Evolutionary conservation across 768 basidiomycete genomes (phyloP), one percentile per base, ranked within the genome.

Genomic region (Tephrocybe sp.): DNA sequence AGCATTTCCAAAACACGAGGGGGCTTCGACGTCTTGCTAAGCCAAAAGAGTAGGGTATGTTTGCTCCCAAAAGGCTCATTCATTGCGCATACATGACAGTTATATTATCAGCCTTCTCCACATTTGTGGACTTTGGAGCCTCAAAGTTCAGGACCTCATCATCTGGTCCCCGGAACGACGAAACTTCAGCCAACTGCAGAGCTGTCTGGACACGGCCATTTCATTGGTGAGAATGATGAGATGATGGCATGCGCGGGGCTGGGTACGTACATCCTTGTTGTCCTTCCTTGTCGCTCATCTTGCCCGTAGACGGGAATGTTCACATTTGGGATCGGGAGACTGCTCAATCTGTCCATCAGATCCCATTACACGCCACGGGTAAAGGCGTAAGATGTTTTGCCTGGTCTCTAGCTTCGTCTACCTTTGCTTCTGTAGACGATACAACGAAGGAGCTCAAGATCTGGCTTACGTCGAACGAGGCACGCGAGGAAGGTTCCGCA

Each of bases 331-430:
- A 57, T 33, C 48, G 53, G 2, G 51, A 53, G 36, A 48, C 48
- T 26, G 41, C 18, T 18, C 32, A 14, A 18, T 25, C 26, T 4
- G 20, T 54, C 14, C 40, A 46, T 38, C 41, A 49, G 11, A 32
- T 57, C 10, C 25, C 50, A 4, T 46, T 34, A 8, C 49, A 25
- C 8, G 52, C 36, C 20, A 50, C 30, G 8, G 44, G 34, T 20
- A 14, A 57, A 47, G 55, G 50, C 4, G 21, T 51, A 49, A 48
- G 62, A 20, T 56, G 51, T 38, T 43, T 56, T 12, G 44, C 55
- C 3, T 56, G 47, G 51, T 43, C 40, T 5, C n/a, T 23, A 18
- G 18, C 41, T 23, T 39, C 45, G n/a, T 21, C 41, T 10, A 45
- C 36, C 1, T 51, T 56, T 48, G 55, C 47, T 15, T 44, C 55